phyloP scores from a whole-genome alignment of 2,329 filamentous ascomycete genomes.

The Coniochaeta sp. region DNA sequence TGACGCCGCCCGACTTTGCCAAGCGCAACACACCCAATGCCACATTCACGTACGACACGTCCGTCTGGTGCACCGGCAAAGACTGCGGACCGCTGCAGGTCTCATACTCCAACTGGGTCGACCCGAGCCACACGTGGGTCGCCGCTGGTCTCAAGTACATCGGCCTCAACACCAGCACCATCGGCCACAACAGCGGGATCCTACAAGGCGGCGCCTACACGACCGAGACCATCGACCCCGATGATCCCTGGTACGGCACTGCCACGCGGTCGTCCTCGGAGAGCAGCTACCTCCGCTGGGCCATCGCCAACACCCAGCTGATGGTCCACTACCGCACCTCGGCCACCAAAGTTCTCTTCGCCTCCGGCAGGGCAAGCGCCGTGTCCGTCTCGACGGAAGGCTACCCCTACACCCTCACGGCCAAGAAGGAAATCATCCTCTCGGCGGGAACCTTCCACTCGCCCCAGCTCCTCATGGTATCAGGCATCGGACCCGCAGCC shows the following conservation, averaged over 20 bases:
- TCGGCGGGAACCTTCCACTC: slow-evolving; percentile 29
- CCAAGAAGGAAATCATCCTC: slow-evolving; percentile 29
- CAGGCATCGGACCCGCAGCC: background rate
- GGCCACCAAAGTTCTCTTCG: slow-evolving; percentile 37
- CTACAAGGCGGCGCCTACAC: slow-evolving; percentile 28
- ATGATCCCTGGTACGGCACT: slow-evolving; percentile 4
- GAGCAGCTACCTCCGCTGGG: slow-evolving; percentile 23
- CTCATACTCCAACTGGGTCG: slow-evolving; percentile 16
- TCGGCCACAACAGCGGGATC: slow-evolving; percentile 31
- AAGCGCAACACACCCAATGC: slow-evolving; percentile 8
- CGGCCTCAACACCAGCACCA: slow-evolving; percentile 22
- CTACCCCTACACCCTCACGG: slow-evolving; percentile 14
- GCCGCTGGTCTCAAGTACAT: slow-evolving; percentile 26
- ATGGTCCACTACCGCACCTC: slow-evolving; percentile 31
- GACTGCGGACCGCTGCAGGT: slow-evolving; percentile 18
- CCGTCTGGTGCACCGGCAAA: slow-evolving; percentile 7
- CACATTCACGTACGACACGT: slow-evolving; percentile 5
- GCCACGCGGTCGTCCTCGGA: slow-evolving; percentile 23
- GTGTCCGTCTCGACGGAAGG: slow-evolving; percentile 14
- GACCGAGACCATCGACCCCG: slow-evolving; percentile 20
- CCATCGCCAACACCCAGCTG: slow-evolving; percentile 15
- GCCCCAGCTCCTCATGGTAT: slow-evolving; percentile 21
- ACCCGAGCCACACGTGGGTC: slow-evolving; percentile 15
- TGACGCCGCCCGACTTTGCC: slow-evolving; percentile 19
- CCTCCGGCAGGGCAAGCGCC: slow-evolving; percentile 16